Evolutionary conservation across 2,329 filamentous ascomycete genomes (phyloP).

Genomic region (Apiospora pterosperma): DNA sequence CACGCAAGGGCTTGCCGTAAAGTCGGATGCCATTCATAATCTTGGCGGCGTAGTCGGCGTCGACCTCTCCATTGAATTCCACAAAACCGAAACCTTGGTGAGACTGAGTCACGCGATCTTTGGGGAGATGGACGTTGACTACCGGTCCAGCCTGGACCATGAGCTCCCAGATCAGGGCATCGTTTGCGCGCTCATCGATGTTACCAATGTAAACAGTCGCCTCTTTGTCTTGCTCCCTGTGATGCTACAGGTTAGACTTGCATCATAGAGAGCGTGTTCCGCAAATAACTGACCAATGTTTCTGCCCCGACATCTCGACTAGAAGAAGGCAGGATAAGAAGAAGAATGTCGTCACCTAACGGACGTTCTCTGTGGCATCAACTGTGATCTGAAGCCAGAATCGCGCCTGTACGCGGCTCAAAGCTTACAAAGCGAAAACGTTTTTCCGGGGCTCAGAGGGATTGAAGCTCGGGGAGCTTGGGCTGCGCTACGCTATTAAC

Average conservation of each 20-base stretch:
- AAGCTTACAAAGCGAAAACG: conserved; percentile 3
- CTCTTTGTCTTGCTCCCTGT: conserved; percentile 97
- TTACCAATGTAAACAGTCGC: conserved; percentile 98
- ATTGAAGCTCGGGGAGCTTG: not conserved
- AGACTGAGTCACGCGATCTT: conserved; percentile 93
- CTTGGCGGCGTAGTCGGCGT: conserved; percentile 93
- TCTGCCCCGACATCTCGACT: conserved; percentile 35
- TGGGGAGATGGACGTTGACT: conserved; percentile 95
- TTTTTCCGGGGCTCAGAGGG: not conserved
- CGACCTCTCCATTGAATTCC: conserved; percentile 92
- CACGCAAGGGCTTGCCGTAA: conserved; percentile 90
- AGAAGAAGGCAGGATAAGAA: not conserved
- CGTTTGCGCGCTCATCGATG: conserved; percentile 91
- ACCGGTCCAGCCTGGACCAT: conserved; percentile 98
- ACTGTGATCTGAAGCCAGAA: not conserved
- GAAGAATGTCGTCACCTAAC: not conserved
- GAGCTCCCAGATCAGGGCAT: conserved; percentile 91
- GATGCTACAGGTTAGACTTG: conserved; percentile 21
- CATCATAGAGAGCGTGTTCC: not conserved
- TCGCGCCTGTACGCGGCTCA: not conserved
- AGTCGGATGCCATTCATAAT: conserved; percentile 96
- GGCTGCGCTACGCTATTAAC: not conserved
- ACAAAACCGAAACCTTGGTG: conserved; percentile 99
- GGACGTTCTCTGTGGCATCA: not conserved
- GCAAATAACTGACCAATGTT: conserved; percentile 25